These are phyloP conservation scores for Artemisia tridentata DNA, from an alignment of 129 eudicot genomes.

Conservation along the genomic window DNA sequence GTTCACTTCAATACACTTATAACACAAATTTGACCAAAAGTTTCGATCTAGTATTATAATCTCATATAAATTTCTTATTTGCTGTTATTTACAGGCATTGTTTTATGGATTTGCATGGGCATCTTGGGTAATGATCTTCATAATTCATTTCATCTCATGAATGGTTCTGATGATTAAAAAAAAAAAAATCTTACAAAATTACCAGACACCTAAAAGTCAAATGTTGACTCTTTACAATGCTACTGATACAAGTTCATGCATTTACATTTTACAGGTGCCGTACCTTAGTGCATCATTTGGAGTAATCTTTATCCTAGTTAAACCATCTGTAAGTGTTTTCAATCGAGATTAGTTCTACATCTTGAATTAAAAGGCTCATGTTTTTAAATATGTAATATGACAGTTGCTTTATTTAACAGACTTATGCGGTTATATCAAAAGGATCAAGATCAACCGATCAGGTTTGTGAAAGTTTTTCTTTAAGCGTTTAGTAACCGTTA, in stretches of 20 bases:
- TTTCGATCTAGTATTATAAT: background rate
- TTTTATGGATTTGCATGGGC: slow-evolving; percentile 99
- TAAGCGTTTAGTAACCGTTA: background rate
- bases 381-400: background rate
- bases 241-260: background rate
- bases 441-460: slow-evolving; percentile 79
- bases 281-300: slow-evolving; percentile 92
- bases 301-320: slow-evolving; percentile 75
- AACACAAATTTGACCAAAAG: background rate
- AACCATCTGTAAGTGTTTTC: slow-evolving; percentile 69
- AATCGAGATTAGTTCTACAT: background rate
- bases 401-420: slow-evolving; percentile 43
- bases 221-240: slow-evolving; percentile 3
- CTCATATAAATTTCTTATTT: background rate
- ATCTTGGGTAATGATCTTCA: slow-evolving; percentile 61
- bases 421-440: slow-evolving; percentile 86
- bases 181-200: too few relatives aligned
- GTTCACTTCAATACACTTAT: slow-evolving; percentile 21
- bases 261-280: slow-evolving; percentile 58
- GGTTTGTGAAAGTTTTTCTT: slow-evolving; percentile 45
- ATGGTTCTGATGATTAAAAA: background rate
- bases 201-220: background rate
- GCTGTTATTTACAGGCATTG: slow-evolving; percentile 57
- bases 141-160: slow-evolving; percentile 1
- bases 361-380: background rate